Evolutionary conservation across 2,329 filamentous ascomycete species (phyloP), one percentile per base, ranked within the genome.

Genomic region (Trichophyton simii): DNA sequence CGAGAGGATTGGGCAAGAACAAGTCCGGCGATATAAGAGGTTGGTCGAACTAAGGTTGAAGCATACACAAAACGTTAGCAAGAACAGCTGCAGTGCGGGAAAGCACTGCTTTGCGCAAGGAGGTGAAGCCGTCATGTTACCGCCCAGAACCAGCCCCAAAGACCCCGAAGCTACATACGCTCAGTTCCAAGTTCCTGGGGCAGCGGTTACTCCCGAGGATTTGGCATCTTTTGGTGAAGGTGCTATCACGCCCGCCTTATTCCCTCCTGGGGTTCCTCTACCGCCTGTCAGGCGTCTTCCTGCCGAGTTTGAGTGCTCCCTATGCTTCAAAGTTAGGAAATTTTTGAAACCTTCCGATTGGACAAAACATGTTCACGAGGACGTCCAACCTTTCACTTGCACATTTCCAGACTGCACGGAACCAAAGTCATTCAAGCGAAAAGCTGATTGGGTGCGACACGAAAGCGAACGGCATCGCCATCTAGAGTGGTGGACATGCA

Each of bases 331-430:
- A 67, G 82, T 85, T 59, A 95, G 94, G 78, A 89, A 85, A 68
- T 91, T 94, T 67, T 83, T 86, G 67, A 96, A 96, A 72, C 91
- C 91, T 15, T 96, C 91, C 0, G 91, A 96, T 73, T 96, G 91
- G 91, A 95, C 91, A 1, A 96, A 96, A 72, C 91, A 96, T 69
- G 89, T 96, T 0, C 89, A 95, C 67, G 91, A 96, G 73, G 91
- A 96, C 71, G 84, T 96, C 0, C 88, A 94, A 70, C 91, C 91
- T 0, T 96, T 96, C 67, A 95, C 89, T 2, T 96, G 91, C 74
- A 96, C 91, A 0, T 96, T 92, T 77, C 84, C 87, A 1, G 81
- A 84, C 58, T 96, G 91, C 70, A 82, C 83, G 7, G 90, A 95
- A 57, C 85, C 88, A 18, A 95, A 95, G 73, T 91, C 89, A 41